phyloP scores from a whole-genome alignment of 257 asterid genomes.

The Petunia secreta region DNA sequence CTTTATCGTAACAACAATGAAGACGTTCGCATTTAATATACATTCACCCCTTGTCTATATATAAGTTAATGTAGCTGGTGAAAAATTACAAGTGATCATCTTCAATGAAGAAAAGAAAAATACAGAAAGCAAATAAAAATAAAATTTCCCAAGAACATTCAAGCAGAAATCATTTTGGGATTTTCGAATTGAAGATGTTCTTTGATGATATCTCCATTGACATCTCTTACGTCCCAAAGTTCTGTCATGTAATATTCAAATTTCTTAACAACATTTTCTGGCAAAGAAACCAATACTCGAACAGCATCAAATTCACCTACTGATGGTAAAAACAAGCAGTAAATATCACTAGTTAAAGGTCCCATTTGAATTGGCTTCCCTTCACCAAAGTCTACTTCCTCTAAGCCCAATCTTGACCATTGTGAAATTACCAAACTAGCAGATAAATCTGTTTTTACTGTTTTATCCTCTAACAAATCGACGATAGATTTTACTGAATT shows the following conservation, averaged over 20 bases:
- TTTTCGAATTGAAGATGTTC: conserved; percentile 40
- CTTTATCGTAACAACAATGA: background rate
- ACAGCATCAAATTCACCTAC: conserved; percentile 46
- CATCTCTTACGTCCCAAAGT: conserved; percentile 26
- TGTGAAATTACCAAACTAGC: conserved; percentile 75
- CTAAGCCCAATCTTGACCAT: conserved; percentile 81
- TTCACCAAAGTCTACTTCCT: conserved; percentile 76
- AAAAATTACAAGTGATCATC: background rate
- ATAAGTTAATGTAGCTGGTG: background rate
- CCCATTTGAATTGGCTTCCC: conserved; percentile 83
- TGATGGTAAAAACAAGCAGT: conserved; percentile 72
- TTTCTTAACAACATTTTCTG: conserved; percentile 49
- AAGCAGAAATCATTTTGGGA: conserved; percentile 46
- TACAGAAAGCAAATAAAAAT: background rate
- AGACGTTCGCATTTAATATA: background rate
- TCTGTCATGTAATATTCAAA: conserved; percentile 70
- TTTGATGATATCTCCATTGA: conserved; percentile 42
- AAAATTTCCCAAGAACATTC: conserved; percentile 13
- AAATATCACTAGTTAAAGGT: conserved; percentile 64
- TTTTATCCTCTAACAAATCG: conserved; percentile 56
- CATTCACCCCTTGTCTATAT: background rate
- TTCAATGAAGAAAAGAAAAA: background rate
- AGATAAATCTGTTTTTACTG: conserved; percentile 45
- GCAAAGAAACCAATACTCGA: conserved; percentile 75
- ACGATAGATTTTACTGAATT: conserved; percentile 58